phyloP scores from a whole-genome alignment of 1,139 yeast species.

The Yamadazyma mexicana region DNA sequence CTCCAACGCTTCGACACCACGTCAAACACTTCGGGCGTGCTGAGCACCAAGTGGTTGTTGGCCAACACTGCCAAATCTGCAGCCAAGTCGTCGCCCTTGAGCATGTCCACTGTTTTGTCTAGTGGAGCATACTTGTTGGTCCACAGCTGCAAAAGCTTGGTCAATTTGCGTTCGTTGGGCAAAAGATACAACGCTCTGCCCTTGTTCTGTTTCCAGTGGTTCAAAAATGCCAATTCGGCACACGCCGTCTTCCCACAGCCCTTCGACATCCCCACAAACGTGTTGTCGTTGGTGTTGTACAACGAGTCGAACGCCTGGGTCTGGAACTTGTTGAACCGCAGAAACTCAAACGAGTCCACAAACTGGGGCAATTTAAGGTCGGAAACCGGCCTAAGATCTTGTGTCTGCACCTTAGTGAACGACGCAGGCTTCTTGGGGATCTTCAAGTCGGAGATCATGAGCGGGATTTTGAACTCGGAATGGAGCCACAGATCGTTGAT shows the following conservation, averaged over 20 bases:
- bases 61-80: conserved; percentile 57
- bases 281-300: conserved; percentile 56
- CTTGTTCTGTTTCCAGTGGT: conserved; percentile 64
- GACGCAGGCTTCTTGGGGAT: conserved; percentile 73
- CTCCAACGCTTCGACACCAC: conserved; percentile 78
- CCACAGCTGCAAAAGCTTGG: conserved; percentile 53
- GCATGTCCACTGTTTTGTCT: conserved; percentile 50
- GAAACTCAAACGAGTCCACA: conserved; percentile 42
- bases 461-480: conserved; percentile 63
- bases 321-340: conserved; percentile 67
- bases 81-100: conserved; percentile 59
- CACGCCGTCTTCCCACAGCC: conserved; percentile 75
- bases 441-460: conserved; percentile 53
- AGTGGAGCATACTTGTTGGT: conserved; percentile 44
- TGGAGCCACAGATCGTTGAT: conserved; percentile 87
- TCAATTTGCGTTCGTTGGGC: conserved; percentile 59
- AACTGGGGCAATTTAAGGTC: conserved; percentile 52
- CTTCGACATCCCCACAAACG: conserved; percentile 69
- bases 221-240: conserved; percentile 72
- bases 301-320: conserved; percentile 66
- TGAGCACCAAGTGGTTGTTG: conserved; percentile 63
- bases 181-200: conserved; percentile 65
- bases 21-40: conserved; percentile 82
- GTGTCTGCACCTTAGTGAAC: conserved; percentile 53
- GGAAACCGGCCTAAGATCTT: conserved; percentile 46